Evolutionary conservation across 768 basidiomycete species (phyloP).

Genomic region (Tylopilus vinaceipallidus): DNA sequence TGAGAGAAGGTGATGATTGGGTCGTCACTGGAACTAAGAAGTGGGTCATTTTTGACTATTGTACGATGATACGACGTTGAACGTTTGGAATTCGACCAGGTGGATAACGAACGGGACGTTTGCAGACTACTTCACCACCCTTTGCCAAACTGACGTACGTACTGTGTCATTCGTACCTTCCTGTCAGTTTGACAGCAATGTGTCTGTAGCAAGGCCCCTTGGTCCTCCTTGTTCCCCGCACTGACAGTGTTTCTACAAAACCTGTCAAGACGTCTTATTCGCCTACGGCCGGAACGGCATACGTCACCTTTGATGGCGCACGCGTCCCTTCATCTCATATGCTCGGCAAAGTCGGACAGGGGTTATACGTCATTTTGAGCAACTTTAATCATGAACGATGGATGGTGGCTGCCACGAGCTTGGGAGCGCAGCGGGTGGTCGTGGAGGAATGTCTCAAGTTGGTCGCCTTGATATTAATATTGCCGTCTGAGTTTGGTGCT

Average conservation of each 20-base stretch:
- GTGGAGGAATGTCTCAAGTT: slow-evolving; percentile 92
- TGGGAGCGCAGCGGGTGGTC: slow-evolving; percentile 72
- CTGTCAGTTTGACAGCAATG: slow-evolving; percentile 1
- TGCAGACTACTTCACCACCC: slow-evolving; percentile 82
- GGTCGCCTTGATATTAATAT: neutral
- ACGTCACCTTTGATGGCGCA: slow-evolving; percentile 75
- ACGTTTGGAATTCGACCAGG: slow-evolving; percentile 36
- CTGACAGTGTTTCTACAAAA: slow-evolving; percentile 75
- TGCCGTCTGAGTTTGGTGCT: neutral
- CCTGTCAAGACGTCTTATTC: slow-evolving; percentile 94
- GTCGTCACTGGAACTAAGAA: slow-evolving; percentile 94
- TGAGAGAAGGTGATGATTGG: slow-evolving; percentile 82
- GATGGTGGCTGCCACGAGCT: slow-evolving; percentile 75
- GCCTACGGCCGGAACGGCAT: slow-evolving; percentile 85
- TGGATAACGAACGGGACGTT: slow-evolving; percentile 92
- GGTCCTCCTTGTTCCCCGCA: slow-evolving; percentile 73
- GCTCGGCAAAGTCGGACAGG: slow-evolving; percentile 82
- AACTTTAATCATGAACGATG: slow-evolving; percentile 92
- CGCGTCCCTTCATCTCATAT: slow-evolving; percentile 86
- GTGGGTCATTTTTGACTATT: slow-evolving; percentile 36
- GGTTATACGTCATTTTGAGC: slow-evolving; percentile 77
- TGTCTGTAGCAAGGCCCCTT: slow-evolving; percentile 59
- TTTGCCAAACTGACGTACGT: slow-evolving; percentile 65
- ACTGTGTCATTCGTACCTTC: neutral
- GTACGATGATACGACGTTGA: neutral